Evolutionary conservation across 257 asterid species (phyloP).

Genomic region (Scutellaria galericulata): DNA sequence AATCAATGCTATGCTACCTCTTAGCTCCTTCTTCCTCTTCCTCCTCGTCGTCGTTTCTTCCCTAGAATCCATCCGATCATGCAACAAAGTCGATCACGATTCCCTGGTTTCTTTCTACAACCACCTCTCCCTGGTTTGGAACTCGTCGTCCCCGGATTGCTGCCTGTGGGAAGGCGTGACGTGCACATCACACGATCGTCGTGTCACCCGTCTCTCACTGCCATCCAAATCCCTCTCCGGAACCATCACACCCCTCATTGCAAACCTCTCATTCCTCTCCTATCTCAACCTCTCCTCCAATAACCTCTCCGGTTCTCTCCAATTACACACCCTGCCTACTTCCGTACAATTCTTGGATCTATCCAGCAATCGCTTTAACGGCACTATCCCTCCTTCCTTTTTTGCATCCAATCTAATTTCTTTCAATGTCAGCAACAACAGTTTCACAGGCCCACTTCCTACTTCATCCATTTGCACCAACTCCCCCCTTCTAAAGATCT

Average conservation of each 20-base stretch:
- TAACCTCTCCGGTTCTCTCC: conserved; percentile 30
- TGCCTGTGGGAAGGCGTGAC: conserved; percentile 48
- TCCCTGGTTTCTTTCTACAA: conserved; percentile 36
- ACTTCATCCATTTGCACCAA: conserved; percentile 24
- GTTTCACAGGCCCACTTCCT: conserved; percentile 43
- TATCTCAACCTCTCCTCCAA: conserved; percentile 38
- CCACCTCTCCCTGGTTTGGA: neutral
- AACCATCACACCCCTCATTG: conserved; percentile 27
- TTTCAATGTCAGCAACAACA: conserved; percentile 49
- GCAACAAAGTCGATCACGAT: conserved; percentile 30
- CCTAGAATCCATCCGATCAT: neutral
- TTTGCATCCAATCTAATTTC: conserved; percentile 24
- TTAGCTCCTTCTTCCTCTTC: conserved; percentile 9
- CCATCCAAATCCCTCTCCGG: conserved; percentile 40
- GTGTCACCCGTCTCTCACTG: conserved; percentile 37
- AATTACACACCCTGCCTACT: neutral
- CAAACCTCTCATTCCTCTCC: conserved; percentile 43
- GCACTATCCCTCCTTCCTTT: conserved; percentile 29
- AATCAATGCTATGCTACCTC: conserved; percentile 39
- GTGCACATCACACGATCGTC: conserved; percentile 11
- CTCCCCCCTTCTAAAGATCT: conserved; percentile 21
- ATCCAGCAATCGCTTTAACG: conserved; percentile 46
- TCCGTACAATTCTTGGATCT: conserved; percentile 31
- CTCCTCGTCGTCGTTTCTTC: neutral
- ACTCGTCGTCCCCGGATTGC: conserved; percentile 42